Evolutionary conservation across 169 alveolate genomes (phyloP), one percentile per base, ranked within the genome.

Genomic region (Amoebophrya sp.): DNA sequence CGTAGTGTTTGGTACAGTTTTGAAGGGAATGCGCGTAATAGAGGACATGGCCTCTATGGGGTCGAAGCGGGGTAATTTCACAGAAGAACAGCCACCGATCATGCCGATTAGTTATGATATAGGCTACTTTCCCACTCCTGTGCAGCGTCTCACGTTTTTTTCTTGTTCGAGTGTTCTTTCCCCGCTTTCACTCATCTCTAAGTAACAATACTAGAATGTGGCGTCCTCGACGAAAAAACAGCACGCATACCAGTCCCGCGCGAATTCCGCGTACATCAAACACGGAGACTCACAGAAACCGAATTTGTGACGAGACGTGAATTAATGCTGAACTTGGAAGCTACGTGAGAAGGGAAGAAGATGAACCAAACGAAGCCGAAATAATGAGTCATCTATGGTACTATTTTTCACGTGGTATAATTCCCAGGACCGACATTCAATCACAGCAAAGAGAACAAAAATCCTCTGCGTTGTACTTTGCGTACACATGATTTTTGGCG

Each of bases 1-100:
- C 65, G 92, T 90, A 0, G 92, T 90, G 33, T 90, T 90, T 34
- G 92, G 92, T 29, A 90, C 92, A 6, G 92, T 90, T 0, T 34
- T 90, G 40, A 90, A 65, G 47, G 92, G 92, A 23, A 90, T 90
- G 92, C 53, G 55, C 41, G 55, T 90, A 0, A 78, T 90, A 24
- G 39, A 65, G 41, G 92, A 65, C 39, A 90, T 90, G 34, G 92
- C 83, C 41, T 77, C 53, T 24, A 53, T 41, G 92, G 92, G 78
- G 10, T 33, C 92, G 40, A 41, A 78, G 1, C 41, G 78, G 10
- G 92, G 92, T 41, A n/a, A 3, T 40, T 41, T 41, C 12, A 29
- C 18, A 26, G 83, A 65, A 36, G 39, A 65, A 26, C 83, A 65
- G 26, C 18, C 18, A 36, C 83, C 83, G 33, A 65, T 65, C 38